Evolutionary conservation across 192 early-diverging fungal species (phyloP).

Genomic region (Backusella sp.): DNA sequence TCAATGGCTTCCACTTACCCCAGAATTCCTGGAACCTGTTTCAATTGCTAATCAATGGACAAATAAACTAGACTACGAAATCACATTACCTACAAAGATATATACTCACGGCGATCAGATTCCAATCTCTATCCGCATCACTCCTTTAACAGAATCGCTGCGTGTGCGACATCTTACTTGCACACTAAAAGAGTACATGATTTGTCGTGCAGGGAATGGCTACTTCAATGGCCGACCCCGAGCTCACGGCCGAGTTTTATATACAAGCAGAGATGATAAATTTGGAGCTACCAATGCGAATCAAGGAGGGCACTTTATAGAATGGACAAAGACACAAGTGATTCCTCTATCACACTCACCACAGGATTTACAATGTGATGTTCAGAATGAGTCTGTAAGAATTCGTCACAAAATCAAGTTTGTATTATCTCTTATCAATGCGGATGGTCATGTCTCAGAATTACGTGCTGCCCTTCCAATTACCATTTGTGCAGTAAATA

Average conservation of each 20-base stretch:
- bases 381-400: constrained; percentile 26
- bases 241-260: constrained; percentile 2
- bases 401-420: constrained; percentile 39
- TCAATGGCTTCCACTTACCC: constrained; percentile 42
- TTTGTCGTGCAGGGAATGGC: constrained; percentile 39
- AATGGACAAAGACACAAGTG: constrained; percentile 18
- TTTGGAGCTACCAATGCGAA: constrained; percentile 6
- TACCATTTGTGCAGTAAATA: constrained; percentile 24
- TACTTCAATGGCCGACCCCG: constrained; percentile 5
- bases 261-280: background rate
- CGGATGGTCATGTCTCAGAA: constrained; percentile 28
- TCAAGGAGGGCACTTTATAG: background rate
- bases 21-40: constrained; percentile 48
- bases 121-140: constrained; percentile 42
- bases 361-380: constrained; percentile 27
- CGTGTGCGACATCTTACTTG: constrained; percentile 43
- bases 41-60: constrained; percentile 52
- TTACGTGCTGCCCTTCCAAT: constrained; percentile 35
- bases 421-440: constrained; percentile 16
- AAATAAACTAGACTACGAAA: constrained; percentile 51
- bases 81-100: constrained; percentile 52
- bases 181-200: constrained; percentile 54
- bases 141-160: constrained; percentile 42
- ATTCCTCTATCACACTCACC: constrained; percentile 12
- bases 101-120: constrained; percentile 54